Evolutionary conservation across 2,329 filamentous ascomycete species (phyloP).

Genomic region (Aspergillus niger): DNA sequence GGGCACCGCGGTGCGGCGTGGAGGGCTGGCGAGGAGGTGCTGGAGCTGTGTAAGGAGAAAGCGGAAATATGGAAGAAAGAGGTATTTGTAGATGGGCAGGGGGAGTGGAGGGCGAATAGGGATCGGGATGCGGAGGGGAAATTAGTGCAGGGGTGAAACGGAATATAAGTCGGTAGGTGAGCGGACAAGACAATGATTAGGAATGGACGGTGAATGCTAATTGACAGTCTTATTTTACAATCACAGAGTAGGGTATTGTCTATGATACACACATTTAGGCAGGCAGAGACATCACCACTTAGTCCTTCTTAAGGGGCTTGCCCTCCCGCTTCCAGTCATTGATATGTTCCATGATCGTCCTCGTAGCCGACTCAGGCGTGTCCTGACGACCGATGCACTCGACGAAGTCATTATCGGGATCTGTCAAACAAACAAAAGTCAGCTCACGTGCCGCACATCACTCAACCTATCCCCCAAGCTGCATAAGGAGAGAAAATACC

Average conservation of each 20-base stretch:
- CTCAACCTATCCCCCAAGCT: background rate
- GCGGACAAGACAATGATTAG: background rate
- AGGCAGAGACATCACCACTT: slow-evolving; percentile 4
- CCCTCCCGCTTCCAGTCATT: slow-evolving; percentile 67
- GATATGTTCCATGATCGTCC: slow-evolving; percentile 83
- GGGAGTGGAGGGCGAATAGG: slow-evolving; percentile 83
- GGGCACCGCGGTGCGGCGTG: slow-evolving; percentile 84
- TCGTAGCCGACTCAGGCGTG: slow-evolving; percentile 80
- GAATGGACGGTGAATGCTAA: background rate
- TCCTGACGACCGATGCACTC: slow-evolving; percentile 95
- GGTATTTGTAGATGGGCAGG: slow-evolving; percentile 73
- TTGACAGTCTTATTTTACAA: slow-evolving; percentile 3
- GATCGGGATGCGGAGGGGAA: slow-evolving; percentile 64
- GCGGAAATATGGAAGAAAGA: slow-evolving; percentile 97
- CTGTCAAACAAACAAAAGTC: slow-evolving; percentile 43
- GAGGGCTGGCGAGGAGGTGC: slow-evolving; percentile 82
- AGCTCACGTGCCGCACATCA: background rate
- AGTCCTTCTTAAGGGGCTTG: slow-evolving; percentile 52
- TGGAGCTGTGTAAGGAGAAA: slow-evolving; percentile 80
- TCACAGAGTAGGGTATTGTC: slow-evolving; percentile 31
- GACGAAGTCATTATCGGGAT: slow-evolving; percentile 96
- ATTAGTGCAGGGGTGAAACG: slow-evolving; percentile 4
- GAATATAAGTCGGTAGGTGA: slow-evolving; percentile 3
- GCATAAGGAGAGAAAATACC: slow-evolving; percentile 48
- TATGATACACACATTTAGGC: slow-evolving; percentile 26